Percentiles rank a stretch among this genome's conserved stretches.
Evolutionary conservation across 78 protist species (phyloP).

Genomic region (Dictyostelium citrinum): DNA sequence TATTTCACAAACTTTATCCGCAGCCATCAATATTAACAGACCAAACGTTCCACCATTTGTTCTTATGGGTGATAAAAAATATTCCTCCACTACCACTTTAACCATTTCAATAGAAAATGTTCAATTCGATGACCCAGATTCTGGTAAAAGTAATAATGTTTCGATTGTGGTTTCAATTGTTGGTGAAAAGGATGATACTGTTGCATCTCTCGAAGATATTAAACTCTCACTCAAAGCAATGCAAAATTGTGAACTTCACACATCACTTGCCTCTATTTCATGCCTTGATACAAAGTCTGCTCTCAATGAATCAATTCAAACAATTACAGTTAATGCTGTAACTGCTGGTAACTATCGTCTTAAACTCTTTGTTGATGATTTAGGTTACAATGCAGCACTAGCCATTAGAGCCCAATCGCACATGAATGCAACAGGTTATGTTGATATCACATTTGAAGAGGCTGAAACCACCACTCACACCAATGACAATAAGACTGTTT

Average conservation of each 20-base stretch:
- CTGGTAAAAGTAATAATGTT: not conserved
- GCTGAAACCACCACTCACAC: not conserved
- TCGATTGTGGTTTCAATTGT: slow-evolving; percentile 9
- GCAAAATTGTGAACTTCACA: not conserved
- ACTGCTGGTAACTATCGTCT: not conserved
- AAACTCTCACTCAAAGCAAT: not conserved
- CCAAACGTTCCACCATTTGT: not conserved
- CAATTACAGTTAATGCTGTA: not conserved
- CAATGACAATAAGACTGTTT: slow-evolving; percentile 21
- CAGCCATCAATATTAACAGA: not conserved
- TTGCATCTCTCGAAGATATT: not conserved
- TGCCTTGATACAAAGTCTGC: not conserved
- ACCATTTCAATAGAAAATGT: not conserved
- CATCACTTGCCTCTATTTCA: not conserved
- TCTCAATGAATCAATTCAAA: not conserved
- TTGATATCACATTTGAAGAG: not conserved
- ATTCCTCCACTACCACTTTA: not conserved
- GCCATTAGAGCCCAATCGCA: not conserved
- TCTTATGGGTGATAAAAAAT: not conserved
- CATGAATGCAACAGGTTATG: not conserved
- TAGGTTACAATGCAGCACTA: not conserved
- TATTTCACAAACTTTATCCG: not conserved
- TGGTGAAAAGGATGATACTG: not conserved
- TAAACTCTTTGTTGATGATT: slow-evolving; percentile 1
- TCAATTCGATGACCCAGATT: not conserved